Evolutionary conservation across 331 rosid genomes (phyloP).

Genomic region (Malus hybrid): DNA sequence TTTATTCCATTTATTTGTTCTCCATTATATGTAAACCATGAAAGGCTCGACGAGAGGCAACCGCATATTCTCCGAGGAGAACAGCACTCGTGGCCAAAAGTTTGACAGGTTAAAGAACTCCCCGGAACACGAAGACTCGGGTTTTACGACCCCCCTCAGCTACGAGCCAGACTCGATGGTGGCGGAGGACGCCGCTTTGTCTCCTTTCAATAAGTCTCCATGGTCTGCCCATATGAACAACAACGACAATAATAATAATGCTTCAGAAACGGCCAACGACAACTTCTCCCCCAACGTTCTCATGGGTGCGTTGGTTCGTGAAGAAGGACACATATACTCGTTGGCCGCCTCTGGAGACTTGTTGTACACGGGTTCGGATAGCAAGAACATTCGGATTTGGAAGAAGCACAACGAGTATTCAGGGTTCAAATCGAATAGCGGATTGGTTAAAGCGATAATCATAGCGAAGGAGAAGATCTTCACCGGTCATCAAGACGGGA

Average conservation of each 20-base stretch:
- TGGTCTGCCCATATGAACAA: slow-evolving; percentile 45
- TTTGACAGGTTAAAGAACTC: no score
- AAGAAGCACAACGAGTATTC: slow-evolving; percentile 62
- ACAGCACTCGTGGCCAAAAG: background rate
- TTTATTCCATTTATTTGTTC: background rate
- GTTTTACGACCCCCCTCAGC: background rate
- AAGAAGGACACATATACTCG: slow-evolving; percentile 83
- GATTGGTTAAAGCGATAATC: slow-evolving; percentile 69
- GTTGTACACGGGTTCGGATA: slow-evolving; percentile 13
- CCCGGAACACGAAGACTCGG: slow-evolving; percentile 1
- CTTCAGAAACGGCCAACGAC: background rate
- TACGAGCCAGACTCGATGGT: background rate
- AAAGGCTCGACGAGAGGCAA: slow-evolving; percentile 38
- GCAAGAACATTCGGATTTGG: slow-evolving; percentile 81
- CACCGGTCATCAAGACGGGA: slow-evolving; percentile 87
- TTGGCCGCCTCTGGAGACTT: slow-evolving; percentile 57
- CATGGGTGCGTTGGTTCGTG: slow-evolving; percentile 63
- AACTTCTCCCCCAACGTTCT: slow-evolving; percentile 23
- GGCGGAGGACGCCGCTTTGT: slow-evolving; percentile 15
- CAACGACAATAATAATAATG: background rate
- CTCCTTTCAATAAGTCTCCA: slow-evolving; percentile 53
- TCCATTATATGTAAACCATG: slow-evolving; percentile 20
- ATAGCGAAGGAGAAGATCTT: slow-evolving; percentile 43
- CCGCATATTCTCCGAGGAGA: slow-evolving; percentile 25
- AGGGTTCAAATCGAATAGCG: slow-evolving; percentile 60